Base-by-base conservation (phyloP, 768 basidiomycete species). In the Daedaleopsis nitida region DNA sequence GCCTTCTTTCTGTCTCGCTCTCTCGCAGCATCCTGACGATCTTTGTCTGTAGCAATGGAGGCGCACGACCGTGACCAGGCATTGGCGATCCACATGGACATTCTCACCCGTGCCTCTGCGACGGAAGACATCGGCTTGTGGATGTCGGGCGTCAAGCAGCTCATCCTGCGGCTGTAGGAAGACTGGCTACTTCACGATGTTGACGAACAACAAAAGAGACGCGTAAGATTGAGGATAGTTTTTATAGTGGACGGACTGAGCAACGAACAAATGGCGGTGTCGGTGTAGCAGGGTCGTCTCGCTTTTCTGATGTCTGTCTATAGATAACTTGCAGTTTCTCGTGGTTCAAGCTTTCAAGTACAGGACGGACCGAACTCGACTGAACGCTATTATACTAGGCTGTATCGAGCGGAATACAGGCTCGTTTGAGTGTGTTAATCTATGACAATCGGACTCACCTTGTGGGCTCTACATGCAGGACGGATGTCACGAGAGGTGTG, bases 71-170 rank as follows among this genome's bases (percentile, higher is more conserved):
- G 88, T 59, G 83, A 88, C 32, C 83, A 81, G 34, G 92, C 95
- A 19, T 74, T 95, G 68, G 83, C 87, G 8, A 86, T 95, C 60
- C 95, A 98, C 68, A 87, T 96, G 27, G 91, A 93, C 55, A 76
- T 97, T 32, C 79, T 98, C 49, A 95, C 93, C 2, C 78, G 81
- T 51, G 90, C 88, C 24, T 88, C 90, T 53, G 82, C 86, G 58
- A 89, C 88, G 44, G 89, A 92, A 54, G 93, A 96, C 66, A 92
- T 96, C 70, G 86, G 84, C 1, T 69, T 91, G 57, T 91, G 87
- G 88, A 91, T 95, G 92, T 87, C 93, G 13, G 93, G 91, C 8
- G 76, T 96, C 59, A 96, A 96, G 74, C 92, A 94, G 72, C 74
- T 97, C 66, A 91, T 96, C 70, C 78, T 86, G 79, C 81, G 84